Conservation (phyloP, 116 monocot genomes). For the Phalaenopsis hybrid region DNA sequence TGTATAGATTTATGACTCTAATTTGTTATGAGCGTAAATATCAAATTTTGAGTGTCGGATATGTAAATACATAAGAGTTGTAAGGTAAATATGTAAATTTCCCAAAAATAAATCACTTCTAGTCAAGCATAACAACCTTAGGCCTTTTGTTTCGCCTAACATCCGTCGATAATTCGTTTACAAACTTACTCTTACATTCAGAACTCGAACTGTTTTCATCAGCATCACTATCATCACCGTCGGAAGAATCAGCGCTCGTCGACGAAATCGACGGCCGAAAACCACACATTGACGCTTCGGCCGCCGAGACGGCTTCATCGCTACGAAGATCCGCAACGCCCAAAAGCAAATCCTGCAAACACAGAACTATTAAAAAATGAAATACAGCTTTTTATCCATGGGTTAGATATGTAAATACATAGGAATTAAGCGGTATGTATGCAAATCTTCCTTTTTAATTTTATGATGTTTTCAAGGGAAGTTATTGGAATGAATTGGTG, state of each 20-base stretch:
- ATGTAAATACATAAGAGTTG: too few species aligned
- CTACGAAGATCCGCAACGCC: slow-evolving; percentile 83
- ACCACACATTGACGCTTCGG: slow-evolving; percentile 39
- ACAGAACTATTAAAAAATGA: background rate
- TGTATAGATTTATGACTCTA: too few species aligned
- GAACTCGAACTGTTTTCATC: slow-evolving; percentile 5
- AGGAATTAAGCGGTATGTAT: too few species aligned
- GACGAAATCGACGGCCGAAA: slow-evolving; percentile 17
- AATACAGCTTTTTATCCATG: too few species aligned
- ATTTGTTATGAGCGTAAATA: background rate
- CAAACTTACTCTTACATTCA: background rate
- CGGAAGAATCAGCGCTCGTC: too few species aligned
- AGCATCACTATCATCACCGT: background rate
- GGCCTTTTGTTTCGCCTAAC: slow-evolving; percentile 22
- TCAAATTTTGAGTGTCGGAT: too few species aligned
- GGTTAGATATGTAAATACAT: too few species aligned
- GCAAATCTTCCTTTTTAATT: background rate
- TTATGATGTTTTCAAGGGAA: background rate
- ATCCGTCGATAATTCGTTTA: background rate
- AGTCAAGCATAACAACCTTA: slow-evolving; percentile 23
- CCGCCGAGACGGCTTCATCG: slow-evolving; percentile 53
- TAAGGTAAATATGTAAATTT: too few species aligned
- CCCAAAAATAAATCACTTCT: background rate
- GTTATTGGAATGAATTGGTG: background rate
- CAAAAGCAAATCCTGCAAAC: slow-evolving; percentile 72